Percentiles rank a stretch among this genome's conserved stretches.
phyloP scores from a whole-genome alignment of 78 protist species.

The Cavenderia fasciculata region DNA sequence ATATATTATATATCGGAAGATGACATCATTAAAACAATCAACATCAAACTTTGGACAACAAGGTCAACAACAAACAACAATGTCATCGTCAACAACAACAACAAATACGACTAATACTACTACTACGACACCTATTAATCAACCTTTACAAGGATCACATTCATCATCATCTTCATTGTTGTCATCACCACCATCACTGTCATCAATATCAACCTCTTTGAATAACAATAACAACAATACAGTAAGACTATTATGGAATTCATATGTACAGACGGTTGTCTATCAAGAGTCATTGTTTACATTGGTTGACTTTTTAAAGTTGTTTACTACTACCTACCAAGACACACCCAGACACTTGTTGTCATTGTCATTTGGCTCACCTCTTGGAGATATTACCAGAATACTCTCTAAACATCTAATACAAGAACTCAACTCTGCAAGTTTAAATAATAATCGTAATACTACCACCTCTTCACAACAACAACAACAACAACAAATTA shows the following conservation, averaged over 20 bases:
- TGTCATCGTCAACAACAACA: too few relatives aligned
- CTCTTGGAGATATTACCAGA: constrained; percentile 19
- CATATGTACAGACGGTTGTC: constrained; percentile 33
- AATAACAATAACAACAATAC: too few relatives aligned
- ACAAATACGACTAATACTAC: too few relatives aligned
- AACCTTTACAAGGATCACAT: too few relatives aligned
- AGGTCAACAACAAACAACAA: too few relatives aligned
- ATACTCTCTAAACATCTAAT: constrained; percentile 29
- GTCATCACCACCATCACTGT: too few relatives aligned
- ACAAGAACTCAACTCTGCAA: constrained; percentile 29
- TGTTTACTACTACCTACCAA: constrained; percentile 10
- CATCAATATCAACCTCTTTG: too few relatives aligned
- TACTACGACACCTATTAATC: too few relatives aligned
- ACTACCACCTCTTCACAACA: neutral
- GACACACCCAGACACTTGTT: neutral
- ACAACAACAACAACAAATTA: neutral
- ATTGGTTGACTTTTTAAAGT: constrained; percentile 43
- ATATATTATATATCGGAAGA: too few relatives aligned
- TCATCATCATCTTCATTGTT: too few relatives aligned
- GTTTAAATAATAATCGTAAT: neutral
- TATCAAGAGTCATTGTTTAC: constrained; percentile 57
- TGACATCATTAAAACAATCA: too few relatives aligned
- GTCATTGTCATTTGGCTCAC: constrained; percentile 16
- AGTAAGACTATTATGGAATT: constrained; percentile 52
- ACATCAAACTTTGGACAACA: too few relatives aligned